Base-by-base conservation (phyloP, 73 alveolate genomes). In the Paramecium biaurelia region DNA sequence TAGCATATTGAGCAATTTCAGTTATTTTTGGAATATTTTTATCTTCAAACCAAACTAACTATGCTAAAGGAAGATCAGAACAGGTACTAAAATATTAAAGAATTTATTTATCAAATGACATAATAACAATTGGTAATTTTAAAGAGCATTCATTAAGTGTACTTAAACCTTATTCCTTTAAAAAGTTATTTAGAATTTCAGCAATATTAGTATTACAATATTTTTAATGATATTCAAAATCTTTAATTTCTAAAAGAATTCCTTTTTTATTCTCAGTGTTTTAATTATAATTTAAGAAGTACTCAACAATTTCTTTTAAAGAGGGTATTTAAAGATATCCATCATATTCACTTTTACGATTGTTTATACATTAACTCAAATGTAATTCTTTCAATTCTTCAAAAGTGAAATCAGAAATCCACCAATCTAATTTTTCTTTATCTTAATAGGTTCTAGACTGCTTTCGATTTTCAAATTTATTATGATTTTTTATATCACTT, bases 401-500 rank as follows among this genome's bases (percentile, higher is more conserved):
- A 38, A 43, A 26, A 42, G 90, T 79, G 56, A 79, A 79, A 47
- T 79, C 90, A 24, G 35, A 42, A 24, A 79, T 47, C 90, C 90
- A 79, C 90, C 90, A 79, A 47, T 79, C 90, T 45, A 20, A 58
- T 79, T 79, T 79, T 20, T 43, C 30, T 43, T 79, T 45, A 12
- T 34, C 72, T 3, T 79, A 20, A 5, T 43, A 5, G 5, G 4
- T 45, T 79, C 76, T 38, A 10, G 42, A 10, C 21, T 20, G 10
- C 15, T 43, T 43, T 79, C 90, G 21, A 24, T 41, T 18, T 43
- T 43, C 45, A 79, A 42, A 79, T 23, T 79, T 41, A 23, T 9
- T 5, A 30, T 79, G 45, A 24, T 79, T 26, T 79, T 23, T 45
- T 1, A 79, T 30, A 47, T 79, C 90, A 21, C 90, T 79, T 23